Base-by-base conservation (phyloP, 257 asterid species). In the Linaria vulgaris region DNA sequence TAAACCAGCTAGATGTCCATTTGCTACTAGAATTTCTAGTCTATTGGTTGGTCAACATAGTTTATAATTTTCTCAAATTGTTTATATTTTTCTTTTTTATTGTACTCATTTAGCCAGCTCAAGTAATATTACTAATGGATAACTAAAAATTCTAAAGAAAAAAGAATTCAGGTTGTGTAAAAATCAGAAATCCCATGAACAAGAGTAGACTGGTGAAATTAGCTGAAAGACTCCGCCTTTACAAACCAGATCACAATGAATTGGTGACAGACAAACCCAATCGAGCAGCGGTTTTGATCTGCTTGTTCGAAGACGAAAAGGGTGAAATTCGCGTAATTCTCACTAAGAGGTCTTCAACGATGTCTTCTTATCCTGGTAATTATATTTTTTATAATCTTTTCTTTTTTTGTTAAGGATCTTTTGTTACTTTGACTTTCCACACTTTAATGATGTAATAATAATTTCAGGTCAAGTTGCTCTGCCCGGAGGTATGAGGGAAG, bases 401-500 rank as follows among this genome's bases (percentile, higher is more conserved):
- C n/a, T n/a, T n/a, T n/a, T n/a, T n/a, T n/a, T n/a, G n/a, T n/a
- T n/a, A n/a, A n/a, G n/a, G n/a, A n/a, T n/a, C n/a, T n/a, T n/a
- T n/a, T n/a, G n/a, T n/a, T n/a, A n/a, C n/a, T n/a, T n/a, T n/a
- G n/a, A n/a, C n/a, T n/a, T n/a, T n/a, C n/a, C 15, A 23, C n/a
- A 21, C 14, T 21, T 22, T 55, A 21, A 15, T 22, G 15, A 24
- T 56, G 23, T 1, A 16, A 16, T 1, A 16, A 16, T n/a, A 47
- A 51, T 70, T 73, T 64, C 63, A 90, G 95, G 97, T 19, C 96
- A 87, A 74, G 95, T 90, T 69, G 76, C 91, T 41, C 78, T 90
- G 78, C 97, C 97, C 0, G 97, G 97, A 41, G 97, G 97, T 51
- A 87, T 72, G 75, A 77, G 82, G 67, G 97, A 90, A 45, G 91